Evolutionary conservation across 257 asterid genomes (phyloP).

Genomic region (Nicotiana tabacum): DNA sequence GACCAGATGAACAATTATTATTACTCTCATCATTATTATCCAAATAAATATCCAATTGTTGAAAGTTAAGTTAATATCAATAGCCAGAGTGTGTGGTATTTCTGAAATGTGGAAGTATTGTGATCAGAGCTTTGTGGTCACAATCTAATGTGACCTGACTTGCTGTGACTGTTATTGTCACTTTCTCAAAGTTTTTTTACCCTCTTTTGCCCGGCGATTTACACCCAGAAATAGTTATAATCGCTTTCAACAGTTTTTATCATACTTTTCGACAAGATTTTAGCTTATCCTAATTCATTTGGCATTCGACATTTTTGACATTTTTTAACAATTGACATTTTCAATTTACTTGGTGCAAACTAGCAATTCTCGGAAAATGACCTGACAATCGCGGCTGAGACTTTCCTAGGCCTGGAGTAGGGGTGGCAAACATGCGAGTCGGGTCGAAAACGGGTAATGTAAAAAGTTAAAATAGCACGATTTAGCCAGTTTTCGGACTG

Average conservation of each 20-base stretch:
- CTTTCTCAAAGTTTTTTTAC: not conserved
- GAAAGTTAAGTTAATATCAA: not conserved
- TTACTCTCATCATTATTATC: not conserved
- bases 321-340: not conserved
- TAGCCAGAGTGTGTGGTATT: not conserved
- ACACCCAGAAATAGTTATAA: not conserved
- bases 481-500: no score
- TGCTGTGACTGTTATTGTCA: not conserved
- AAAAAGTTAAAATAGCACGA: no score
- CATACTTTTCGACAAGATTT: not conserved
- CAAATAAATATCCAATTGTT: not conserved
- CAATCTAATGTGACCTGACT: not conserved
- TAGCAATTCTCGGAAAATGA: not conserved
- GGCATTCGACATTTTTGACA: not conserved
- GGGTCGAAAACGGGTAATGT: no score
- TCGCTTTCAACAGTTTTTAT: not conserved
- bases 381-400: not conserved
- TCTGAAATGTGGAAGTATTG: not conserved
- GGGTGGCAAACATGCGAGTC: no score
- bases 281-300: not conserved
- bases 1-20: not conserved
- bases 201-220: not conserved
- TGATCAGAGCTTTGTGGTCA: not conserved
- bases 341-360: not conserved
- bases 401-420: not conserved